Conservation (phyloP, 345 rosid species). For the Syzygium aromaticum region DNA sequence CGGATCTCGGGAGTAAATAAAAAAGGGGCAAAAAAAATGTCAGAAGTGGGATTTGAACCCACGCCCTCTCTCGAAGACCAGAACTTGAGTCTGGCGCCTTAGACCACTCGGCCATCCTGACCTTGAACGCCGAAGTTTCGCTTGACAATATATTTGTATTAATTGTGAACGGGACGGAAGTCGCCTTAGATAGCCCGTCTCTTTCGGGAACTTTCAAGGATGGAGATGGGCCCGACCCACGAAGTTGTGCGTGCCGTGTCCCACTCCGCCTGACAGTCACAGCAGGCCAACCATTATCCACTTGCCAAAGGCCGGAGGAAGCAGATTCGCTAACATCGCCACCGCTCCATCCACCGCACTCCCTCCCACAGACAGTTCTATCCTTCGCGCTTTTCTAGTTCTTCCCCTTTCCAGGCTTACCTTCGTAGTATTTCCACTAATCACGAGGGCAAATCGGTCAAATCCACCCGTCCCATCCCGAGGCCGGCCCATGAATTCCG, state of each 20-base stretch:
- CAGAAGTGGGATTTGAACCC: slow-evolving; percentile 67
- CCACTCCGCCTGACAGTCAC: background rate
- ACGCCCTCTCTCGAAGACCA: slow-evolving; percentile 46
- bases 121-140: background rate
- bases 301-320: background rate
- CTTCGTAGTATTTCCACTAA: background rate
- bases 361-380: background rate
- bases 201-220: background rate
- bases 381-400: background rate
- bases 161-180: too few species aligned
- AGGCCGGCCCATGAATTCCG: background rate
- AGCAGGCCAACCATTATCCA: background rate
- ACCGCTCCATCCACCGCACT: background rate
- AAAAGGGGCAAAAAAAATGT: background rate
- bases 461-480: background rate
- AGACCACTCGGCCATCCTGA: slow-evolving; percentile 48
- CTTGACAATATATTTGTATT: too few species aligned
- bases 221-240: background rate
- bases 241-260: background rate
- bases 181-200: background rate
- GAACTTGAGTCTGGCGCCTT: slow-evolving; percentile 50
- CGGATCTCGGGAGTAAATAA: too few species aligned
- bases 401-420: background rate
- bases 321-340: background rate
- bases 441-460: background rate